Percentiles rank a stretch among this genome's conserved stretches.
Evolutionary conservation across 2,329 filamentous ascomycete genomes (phyloP).

Genomic region (Monosporascus ibericus): DNA sequence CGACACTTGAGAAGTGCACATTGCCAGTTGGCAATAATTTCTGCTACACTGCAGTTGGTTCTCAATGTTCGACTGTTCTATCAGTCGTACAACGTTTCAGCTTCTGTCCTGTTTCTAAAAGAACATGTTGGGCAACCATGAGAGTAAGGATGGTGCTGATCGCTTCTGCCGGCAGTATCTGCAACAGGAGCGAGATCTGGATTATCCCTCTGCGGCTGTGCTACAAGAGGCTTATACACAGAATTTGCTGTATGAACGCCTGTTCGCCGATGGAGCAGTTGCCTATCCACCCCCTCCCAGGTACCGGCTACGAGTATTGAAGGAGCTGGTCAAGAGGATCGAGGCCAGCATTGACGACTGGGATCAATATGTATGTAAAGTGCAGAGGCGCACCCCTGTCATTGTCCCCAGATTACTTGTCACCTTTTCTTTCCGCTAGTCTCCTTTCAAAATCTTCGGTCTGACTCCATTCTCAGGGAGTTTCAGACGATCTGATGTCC

Average conservation of each 20-base stretch:
- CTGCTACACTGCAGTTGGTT: no score
- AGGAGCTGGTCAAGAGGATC: slow-evolving; percentile 62
- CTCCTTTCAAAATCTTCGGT: slow-evolving; percentile 6
- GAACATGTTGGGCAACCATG: neutral
- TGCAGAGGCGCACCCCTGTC: neutral
- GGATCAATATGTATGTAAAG: slow-evolving; percentile 72
- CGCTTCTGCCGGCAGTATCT: slow-evolving; percentile 71
- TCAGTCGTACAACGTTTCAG: neutral
- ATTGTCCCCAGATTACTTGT: slow-evolving; percentile 1
- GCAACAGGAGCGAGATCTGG: slow-evolving; percentile 61
- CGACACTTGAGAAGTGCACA: neutral
- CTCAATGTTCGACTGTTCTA: no score
- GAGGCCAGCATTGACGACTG: slow-evolving; percentile 73
- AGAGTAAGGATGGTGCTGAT: slow-evolving; percentile 16
- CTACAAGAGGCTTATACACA: slow-evolving; percentile 60
- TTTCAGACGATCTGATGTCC: slow-evolving; percentile 74
- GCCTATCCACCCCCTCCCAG: slow-evolving; percentile 56
- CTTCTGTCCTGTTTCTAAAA: neutral
- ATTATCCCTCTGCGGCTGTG: slow-evolving; percentile 53
- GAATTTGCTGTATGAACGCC: slow-evolving; percentile 53
- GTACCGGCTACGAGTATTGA: slow-evolving; percentile 69
- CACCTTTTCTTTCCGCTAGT: slow-evolving; percentile 9
- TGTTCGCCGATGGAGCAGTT: slow-evolving; percentile 57
- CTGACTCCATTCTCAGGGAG: slow-evolving; percentile 52
- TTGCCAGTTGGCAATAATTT: neutral